A percentile compares a stretch with the other conserved stretches of the same genome.
These are phyloP conservation scores for Cochlearia excelsa DNA, from an alignment of 345 rosid genomes.

Conservation along the genomic window DNA sequence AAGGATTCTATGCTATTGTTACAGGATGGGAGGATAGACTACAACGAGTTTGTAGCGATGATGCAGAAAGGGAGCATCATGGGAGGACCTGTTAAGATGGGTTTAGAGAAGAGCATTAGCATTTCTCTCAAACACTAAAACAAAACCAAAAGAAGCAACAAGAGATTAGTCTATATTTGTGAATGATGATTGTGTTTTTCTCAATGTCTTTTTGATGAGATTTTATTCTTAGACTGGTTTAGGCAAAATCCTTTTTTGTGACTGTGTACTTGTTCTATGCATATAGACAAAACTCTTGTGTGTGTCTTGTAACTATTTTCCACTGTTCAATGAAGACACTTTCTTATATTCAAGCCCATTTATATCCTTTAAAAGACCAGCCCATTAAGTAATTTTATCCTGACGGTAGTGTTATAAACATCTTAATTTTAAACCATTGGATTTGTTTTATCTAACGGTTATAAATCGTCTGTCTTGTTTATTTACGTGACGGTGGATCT, in stretches of 20 bases:
- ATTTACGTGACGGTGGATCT: background rate
- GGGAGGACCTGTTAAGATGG: conserved; percentile 38
- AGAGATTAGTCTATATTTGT: background rate
- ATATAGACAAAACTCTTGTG: conserved; percentile 27
- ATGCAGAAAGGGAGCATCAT: conserved; percentile 63
- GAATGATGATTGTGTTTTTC: conserved; percentile 27
- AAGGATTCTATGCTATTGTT: conserved; percentile 11
- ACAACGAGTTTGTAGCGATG: conserved; percentile 83
- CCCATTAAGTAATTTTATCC: background rate
- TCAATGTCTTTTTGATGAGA: conserved; percentile 26
- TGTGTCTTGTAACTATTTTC: conserved; percentile 11
- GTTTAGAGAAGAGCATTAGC: conserved; percentile 48
- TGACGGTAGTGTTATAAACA: background rate
- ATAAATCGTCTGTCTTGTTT: background rate
- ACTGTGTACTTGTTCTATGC: conserved; percentile 27
- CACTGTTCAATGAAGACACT: background rate
- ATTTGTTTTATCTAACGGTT: background rate
- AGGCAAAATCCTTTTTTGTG: conserved; percentile 18
- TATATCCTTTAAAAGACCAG: background rate
- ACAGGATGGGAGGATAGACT: conserved; percentile 83
- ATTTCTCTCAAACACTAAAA: conserved; percentile 42
- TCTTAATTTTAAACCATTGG: background rate
- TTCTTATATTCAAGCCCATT: conserved; percentile 1
- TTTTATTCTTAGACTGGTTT: conserved; percentile 29
- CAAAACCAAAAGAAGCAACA: conserved; percentile 2